Conservation (phyloP, 2,329 filamentous ascomycete genomes). For the Truncatella angustata region DNA sequence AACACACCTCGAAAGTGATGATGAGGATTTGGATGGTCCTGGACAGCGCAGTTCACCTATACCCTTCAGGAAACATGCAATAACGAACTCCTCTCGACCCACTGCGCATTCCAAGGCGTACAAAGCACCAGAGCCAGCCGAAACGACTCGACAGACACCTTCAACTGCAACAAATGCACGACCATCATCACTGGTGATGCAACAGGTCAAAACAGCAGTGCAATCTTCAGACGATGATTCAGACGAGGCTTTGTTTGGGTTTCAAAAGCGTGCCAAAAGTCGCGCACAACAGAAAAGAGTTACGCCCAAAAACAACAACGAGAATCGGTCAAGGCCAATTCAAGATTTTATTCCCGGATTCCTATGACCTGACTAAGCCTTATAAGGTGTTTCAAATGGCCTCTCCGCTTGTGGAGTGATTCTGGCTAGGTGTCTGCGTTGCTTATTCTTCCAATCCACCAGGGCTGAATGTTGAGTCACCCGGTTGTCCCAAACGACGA, state of each 20-base stretch:
- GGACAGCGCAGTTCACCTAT: no score
- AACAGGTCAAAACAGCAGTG: background rate
- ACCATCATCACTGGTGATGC: background rate
- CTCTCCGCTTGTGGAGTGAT: slow-evolving; percentile 81
- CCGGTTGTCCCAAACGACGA: slow-evolving; percentile 85
- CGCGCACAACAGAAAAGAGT: background rate
- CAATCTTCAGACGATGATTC: slow-evolving; percentile 9
- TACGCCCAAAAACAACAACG: background rate
- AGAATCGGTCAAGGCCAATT: background rate
- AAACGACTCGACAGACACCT: no score
- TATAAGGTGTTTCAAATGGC: slow-evolving; percentile 68
- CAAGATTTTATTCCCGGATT: slow-evolving; percentile 5
- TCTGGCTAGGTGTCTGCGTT: slow-evolving; percentile 74
- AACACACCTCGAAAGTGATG: background rate
- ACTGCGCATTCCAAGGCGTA: no score
- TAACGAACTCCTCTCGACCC: no score
- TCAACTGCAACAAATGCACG: background rate
- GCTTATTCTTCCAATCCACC: slow-evolving; percentile 77
- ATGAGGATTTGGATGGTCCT: no score
- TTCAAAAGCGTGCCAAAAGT: slow-evolving; percentile 1
- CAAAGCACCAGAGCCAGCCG: background rate
- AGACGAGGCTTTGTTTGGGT: slow-evolving; percentile 6
- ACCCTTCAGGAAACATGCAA: no score
- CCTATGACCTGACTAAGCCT: slow-evolving; percentile 10
- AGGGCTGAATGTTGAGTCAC: slow-evolving; percentile 77